Evolutionary conservation across 2,329 filamentous ascomycete species (phyloP).

Genomic region (Venturia carpophila): DNA sequence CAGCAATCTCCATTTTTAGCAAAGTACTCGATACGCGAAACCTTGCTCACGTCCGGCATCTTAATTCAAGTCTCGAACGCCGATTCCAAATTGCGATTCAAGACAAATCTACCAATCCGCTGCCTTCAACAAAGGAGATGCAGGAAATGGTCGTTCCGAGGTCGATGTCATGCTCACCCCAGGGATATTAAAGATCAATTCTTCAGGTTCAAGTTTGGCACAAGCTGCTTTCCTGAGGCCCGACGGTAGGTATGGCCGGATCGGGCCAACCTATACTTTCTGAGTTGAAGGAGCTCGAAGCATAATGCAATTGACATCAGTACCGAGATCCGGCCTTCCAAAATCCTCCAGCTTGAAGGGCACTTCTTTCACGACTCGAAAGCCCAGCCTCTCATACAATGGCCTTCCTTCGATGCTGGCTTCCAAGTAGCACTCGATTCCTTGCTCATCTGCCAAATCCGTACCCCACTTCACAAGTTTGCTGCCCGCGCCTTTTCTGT

Average conservation of each 20-base stretch:
- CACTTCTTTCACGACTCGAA: constrained; percentile 12
- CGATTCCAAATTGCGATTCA: neutral
- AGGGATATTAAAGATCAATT: too few relatives aligned
- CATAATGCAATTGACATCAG: constrained; percentile 12
- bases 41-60: too few relatives aligned
- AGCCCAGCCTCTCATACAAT: constrained; percentile 14
- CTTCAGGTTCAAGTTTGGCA: too few relatives aligned
- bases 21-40: neutral
- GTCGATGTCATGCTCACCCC: too few relatives aligned
- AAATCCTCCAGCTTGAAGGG: constrained; percentile 12
- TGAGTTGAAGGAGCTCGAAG: neutral
- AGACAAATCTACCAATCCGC: neutral
- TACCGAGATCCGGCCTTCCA: constrained; percentile 11
- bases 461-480: constrained; percentile 14
- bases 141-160: too few relatives aligned
- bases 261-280: too few relatives aligned
- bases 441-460: constrained; percentile 13
- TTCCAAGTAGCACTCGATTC: constrained; percentile 14
- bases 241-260: too few relatives aligned
- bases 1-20: neutral
- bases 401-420: constrained; percentile 5
- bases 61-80: too few relatives aligned
- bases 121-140: neutral
- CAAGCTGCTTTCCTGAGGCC: too few relatives aligned
- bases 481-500: constrained; percentile 7